A percentile compares a stretch with the other conserved stretches of the same genome.
phyloP scores from a whole-genome alignment of 345 rosid genomes.

The Combretum micranthum region DNA sequence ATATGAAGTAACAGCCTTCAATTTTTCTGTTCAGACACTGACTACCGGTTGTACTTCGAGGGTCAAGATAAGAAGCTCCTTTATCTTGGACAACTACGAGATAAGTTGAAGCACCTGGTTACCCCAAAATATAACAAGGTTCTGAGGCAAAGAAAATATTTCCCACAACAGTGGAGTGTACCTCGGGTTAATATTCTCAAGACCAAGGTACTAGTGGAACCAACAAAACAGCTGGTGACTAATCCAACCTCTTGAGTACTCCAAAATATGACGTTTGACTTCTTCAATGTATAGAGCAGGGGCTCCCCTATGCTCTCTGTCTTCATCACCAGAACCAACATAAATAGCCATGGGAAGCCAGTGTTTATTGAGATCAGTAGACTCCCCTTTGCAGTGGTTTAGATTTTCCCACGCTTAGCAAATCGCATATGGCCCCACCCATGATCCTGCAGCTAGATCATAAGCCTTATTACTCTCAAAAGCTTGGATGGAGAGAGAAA shows the following conservation, averaged over 20 bases:
- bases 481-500: constrained; percentile 84
- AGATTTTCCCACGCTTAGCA: constrained; percentile 87
- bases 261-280: constrained; percentile 55
- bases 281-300: constrained; percentile 84
- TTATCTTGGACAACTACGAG: constrained; percentile 86
- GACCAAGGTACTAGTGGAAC: constrained; percentile 98
- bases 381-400: constrained; percentile 42
- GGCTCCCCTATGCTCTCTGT: constrained; percentile 95
- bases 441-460: constrained; percentile 95
- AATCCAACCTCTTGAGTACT: constrained; percentile 63
- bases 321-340: constrained; percentile 85
- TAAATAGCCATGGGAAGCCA: constrained; percentile 81
- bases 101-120: constrained; percentile 88
- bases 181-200: constrained; percentile 86
- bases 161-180: constrained; percentile 69
- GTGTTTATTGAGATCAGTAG: constrained; percentile 21
- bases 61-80: constrained; percentile 79
- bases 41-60: constrained; percentile 83
- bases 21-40: too few species aligned
- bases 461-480: constrained; percentile 55
- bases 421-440: constrained; percentile 96
- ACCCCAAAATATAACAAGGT: constrained; percentile 91
- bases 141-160: constrained; percentile 80
- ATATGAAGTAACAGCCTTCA: too few species aligned
- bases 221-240: constrained; percentile 78